Conservation (phyloP, 1,284 basidiomycete genomes). For the Lentinula novae-zelandiae region DNA sequence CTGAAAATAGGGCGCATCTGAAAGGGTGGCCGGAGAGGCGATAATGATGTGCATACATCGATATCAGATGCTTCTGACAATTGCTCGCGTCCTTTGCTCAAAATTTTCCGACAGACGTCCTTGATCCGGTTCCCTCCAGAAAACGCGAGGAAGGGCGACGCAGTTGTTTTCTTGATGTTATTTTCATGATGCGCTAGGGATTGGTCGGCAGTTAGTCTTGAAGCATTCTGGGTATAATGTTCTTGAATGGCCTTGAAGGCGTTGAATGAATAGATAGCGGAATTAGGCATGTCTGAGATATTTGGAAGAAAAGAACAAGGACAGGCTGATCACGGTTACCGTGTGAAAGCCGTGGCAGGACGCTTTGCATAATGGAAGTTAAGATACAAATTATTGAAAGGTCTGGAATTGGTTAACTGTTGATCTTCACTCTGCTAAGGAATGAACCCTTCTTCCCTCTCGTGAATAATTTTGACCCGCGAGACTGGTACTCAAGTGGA, state of each 20-base stretch:
- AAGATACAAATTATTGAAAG: too few relatives aligned
- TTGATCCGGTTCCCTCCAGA: background rate
- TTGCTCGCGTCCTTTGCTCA: background rate
- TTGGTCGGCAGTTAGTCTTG: background rate
- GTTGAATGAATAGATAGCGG: background rate
- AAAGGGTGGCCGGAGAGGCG: background rate
- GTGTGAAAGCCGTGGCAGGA: too few relatives aligned
- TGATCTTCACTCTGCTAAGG: too few relatives aligned
- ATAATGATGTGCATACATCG: background rate
- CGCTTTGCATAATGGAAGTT: too few relatives aligned
- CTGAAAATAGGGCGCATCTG: background rate
- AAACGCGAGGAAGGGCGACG: background rate
- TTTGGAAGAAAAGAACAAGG: too few relatives aligned
- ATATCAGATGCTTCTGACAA: background rate
- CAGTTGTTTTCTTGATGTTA: background rate
- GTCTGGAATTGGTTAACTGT: too few relatives aligned
- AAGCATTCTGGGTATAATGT: background rate
- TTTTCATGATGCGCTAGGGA: background rate
- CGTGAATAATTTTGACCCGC: too few relatives aligned
- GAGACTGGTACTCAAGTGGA: background rate
- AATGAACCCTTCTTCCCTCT: too few relatives aligned
- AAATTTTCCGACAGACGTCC: background rate
- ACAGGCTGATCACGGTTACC: too few relatives aligned
- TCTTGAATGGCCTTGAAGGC: background rate
- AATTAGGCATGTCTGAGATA: background rate